A percentile compares a stretch with the other conserved stretches of the same genome.
These are phyloP conservation scores for Exophiala dermatitidis DNA, from an alignment of 2,329 filamentous ascomycete species.

Conservation along the genomic window DNA sequence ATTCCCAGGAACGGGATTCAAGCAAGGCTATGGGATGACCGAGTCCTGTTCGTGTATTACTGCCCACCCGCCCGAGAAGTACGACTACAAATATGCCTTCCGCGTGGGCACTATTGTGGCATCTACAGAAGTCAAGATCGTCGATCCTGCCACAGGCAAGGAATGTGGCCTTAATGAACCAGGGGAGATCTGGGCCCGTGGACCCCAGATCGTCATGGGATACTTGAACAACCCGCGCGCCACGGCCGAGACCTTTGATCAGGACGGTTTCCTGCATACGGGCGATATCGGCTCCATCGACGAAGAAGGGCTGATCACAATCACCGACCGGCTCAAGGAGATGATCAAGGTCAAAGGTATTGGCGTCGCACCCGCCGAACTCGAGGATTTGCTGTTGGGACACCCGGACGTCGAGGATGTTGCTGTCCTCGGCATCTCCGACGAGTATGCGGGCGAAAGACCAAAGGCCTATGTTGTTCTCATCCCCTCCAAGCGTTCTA, in stretches of 20 bases:
- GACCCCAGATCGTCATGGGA: conserved; percentile 72
- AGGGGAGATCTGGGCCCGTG: conserved; percentile 62
- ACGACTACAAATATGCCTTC: conserved; percentile 52
- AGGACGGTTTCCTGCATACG: conserved; percentile 51
- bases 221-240: conserved; percentile 68
- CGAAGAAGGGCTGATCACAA: conserved; percentile 51
- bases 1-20: conserved; percentile 54
- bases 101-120: conserved; percentile 42
- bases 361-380: conserved; percentile 55
- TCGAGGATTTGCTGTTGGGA: conserved; percentile 56
- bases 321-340: conserved; percentile 70
- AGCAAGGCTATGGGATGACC: conserved; percentile 63
- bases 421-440: conserved; percentile 48
- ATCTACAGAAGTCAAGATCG: conserved; percentile 52
- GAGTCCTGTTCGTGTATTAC: conserved; percentile 59
- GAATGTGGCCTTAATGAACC: conserved; percentile 48
- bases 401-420: conserved; percentile 51
- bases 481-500: conserved; percentile 8
- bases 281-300: conserved; percentile 60
- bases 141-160: conserved; percentile 45
- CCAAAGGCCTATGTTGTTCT: conserved; percentile 51
- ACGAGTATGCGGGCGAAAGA: conserved; percentile 51
- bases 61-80: conserved; percentile 50
- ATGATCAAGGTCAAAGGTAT: conserved; percentile 63
- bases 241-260: conserved; percentile 62